Percentiles rank a stretch among this genome's conserved stretches.
phyloP scores from a whole-genome alignment of 129 eudicot species.

The Chrysanthemum seticuspe region DNA sequence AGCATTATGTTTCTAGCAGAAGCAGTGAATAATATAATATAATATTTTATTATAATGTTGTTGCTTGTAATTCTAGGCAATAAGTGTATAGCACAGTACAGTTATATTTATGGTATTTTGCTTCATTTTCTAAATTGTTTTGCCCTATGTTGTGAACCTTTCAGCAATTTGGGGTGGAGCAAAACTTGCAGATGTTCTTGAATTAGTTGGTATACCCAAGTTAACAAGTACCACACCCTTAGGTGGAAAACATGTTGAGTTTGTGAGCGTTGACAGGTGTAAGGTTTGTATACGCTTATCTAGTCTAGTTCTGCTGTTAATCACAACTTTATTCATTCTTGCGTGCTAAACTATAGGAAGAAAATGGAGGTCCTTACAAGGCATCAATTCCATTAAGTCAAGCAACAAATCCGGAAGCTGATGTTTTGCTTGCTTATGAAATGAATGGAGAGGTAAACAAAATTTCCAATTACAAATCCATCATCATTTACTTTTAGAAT shows the following conservation, averaged over 20 bases:
- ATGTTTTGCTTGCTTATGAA: constrained; percentile 95
- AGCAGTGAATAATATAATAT: neutral
- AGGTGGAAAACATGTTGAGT: constrained; percentile 95
- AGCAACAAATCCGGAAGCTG: constrained; percentile 94
- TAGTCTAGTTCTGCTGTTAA: neutral
- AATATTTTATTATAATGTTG: neutral
- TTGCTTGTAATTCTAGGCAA: neutral
- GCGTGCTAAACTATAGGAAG: constrained; percentile 50
- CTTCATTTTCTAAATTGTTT: neutral
- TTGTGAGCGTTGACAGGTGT: constrained; percentile 92
- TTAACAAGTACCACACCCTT: constrained; percentile 51
- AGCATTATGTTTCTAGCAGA: neutral
- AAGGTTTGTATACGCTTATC: constrained; percentile 54
- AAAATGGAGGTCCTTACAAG: constrained; percentile 97
- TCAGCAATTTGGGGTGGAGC: constrained; percentile 99
- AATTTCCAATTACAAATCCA: neutral
- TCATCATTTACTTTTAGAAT: neutral
- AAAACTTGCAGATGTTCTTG: constrained; percentile 92
- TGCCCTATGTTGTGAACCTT: constrained; percentile 10
- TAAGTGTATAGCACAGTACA: neutral
- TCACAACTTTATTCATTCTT: constrained; percentile 3
- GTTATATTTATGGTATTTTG: constrained; percentile 9
- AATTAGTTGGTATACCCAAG: constrained; percentile 76
- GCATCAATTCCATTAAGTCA: constrained; percentile 85
- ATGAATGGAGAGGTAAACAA: constrained; percentile 91